phyloP scores from a whole-genome alignment of 1,284 basidiomycete genomes.

The Inonotus hispidus region DNA sequence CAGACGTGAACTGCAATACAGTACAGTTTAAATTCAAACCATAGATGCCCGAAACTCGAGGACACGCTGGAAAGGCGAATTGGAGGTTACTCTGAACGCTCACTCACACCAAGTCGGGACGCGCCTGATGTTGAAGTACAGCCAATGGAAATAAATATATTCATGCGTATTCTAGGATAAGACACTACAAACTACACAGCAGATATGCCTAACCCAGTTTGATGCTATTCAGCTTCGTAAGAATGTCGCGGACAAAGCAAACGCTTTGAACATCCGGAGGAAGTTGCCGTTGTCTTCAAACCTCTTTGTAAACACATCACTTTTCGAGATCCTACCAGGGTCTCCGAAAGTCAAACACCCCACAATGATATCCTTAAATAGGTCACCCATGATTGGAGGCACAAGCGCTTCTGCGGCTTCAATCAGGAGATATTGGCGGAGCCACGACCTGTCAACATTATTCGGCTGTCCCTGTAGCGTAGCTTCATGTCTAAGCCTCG shows the following conservation, averaged over 20 bases:
- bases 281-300: background rate
- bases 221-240: background rate
- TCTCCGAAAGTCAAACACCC: constrained; percentile 3
- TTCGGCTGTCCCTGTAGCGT: background rate
- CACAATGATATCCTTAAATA: constrained; percentile 6
- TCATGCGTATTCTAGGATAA: too few relatives aligned
- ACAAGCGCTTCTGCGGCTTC: background rate
- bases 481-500: background rate
- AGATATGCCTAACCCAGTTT: background rate
- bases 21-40: too few relatives aligned
- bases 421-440: background rate
- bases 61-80: too few relatives aligned
- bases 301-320: background rate
- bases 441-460: background rate
- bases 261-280: background rate
- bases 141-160: too few relatives aligned
- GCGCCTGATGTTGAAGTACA: too few relatives aligned
- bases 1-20: too few relatives aligned
- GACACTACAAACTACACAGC: background rate
- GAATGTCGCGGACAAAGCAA: background rate
- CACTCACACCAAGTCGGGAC: too few relatives aligned
- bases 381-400: constrained; percentile 3
- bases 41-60: too few relatives aligned
- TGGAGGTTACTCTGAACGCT: too few relatives aligned
- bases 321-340: background rate